A percentile compares a stretch with the other conserved stretches of the same genome.
Conservation (phyloP, 257 asterid species). For the Nicotiana tabacum region DNA sequence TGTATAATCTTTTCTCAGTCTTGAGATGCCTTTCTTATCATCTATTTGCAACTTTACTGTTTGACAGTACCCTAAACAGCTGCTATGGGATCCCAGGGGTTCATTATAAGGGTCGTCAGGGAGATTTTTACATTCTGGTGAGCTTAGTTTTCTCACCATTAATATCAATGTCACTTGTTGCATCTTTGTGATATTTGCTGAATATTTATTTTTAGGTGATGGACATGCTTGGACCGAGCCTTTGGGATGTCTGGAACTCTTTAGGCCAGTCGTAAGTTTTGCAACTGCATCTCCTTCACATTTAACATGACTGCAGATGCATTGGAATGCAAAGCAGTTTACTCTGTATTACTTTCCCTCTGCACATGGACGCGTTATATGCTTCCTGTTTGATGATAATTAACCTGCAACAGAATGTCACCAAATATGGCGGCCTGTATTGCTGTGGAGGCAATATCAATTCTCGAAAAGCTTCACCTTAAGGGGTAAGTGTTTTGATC, state of each 20-base stretch:
- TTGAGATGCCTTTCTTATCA: background rate
- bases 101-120: conserved; percentile 59
- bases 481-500: conserved; percentile 55
- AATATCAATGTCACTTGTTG: background rate
- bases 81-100: conserved; percentile 56
- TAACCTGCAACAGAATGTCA: conserved; percentile 79
- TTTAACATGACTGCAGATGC: background rate
- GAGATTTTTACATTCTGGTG: conserved; percentile 90
- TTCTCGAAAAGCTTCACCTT: conserved; percentile 88
- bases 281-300: background rate
- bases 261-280: conserved; percentile 83
- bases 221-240: conserved; percentile 99
- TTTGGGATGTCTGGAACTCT: conserved; percentile 97
- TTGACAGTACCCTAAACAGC: conserved; percentile 51
- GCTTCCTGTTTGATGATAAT: conserved; percentile 23
- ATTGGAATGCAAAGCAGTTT: background rate
- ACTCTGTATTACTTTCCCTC: background rate
- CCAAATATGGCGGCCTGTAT: conserved; percentile 95
- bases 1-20: background rate
- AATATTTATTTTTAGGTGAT: conserved; percentile 50
- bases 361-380: background rate
- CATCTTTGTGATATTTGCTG: conserved; percentile 4
- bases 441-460: conserved; percentile 95
- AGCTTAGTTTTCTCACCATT: background rate
- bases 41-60: background rate